Conservation (phyloP, 768 basidiomycete species). For the Mycena vulgaris region DNA sequence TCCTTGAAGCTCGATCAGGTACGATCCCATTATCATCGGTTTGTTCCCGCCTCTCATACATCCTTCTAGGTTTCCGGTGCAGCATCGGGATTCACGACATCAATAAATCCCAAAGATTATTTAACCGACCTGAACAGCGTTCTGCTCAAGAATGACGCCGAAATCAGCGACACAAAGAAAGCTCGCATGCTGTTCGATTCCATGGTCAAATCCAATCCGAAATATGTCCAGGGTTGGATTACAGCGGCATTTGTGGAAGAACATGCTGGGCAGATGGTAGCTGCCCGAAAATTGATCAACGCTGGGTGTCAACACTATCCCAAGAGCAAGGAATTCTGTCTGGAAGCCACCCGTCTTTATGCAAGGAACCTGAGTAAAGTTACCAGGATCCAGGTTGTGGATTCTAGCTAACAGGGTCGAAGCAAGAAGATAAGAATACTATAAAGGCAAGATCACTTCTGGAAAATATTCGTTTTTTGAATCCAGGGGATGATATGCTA, state of each 20-base stretch:
- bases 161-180: slow-evolving; percentile 96
- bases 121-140: neutral
- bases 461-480: neutral
- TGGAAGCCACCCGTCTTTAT: slow-evolving; percentile 94
- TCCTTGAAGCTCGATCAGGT: neutral
- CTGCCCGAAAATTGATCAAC: slow-evolving; percentile 93
- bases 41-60: neutral
- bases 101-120: neutral
- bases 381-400: neutral
- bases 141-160: neutral
- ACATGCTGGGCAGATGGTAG: slow-evolving; percentile 95
- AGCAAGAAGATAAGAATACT: neutral
- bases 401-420: neutral
- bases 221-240: slow-evolving; percentile 98
- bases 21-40: neutral
- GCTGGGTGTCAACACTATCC: slow-evolving; percentile 94
- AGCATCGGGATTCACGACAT: neutral
- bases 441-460: slow-evolving; percentile 3
- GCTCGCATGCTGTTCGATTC: slow-evolving; percentile 96
- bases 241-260: slow-evolving; percentile 91
- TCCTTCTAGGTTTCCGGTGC: neutral
- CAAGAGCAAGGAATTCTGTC: slow-evolving; percentile 96
- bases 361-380: slow-evolving; percentile 53
- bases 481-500: neutral
- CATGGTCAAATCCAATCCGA: slow-evolving; percentile 95